phyloP scores from a whole-genome alignment of 208 protist genomes.

The Leishmania major region DNA sequence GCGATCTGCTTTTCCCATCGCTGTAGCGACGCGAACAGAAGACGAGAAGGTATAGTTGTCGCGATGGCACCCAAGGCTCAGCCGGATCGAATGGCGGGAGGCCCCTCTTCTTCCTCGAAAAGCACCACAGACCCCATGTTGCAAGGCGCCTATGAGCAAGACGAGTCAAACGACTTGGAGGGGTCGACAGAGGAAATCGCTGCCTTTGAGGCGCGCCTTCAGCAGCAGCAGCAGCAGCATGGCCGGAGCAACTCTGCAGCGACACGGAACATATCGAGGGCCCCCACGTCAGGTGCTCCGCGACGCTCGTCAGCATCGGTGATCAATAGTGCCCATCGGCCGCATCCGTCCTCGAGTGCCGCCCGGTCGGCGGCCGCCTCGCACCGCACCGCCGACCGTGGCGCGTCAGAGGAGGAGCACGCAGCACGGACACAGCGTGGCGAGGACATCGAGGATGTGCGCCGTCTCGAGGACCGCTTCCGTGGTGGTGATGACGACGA shows the following conservation, averaged over 20 bases:
- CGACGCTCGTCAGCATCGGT: not conserved
- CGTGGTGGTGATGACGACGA: conserved; percentile 36
- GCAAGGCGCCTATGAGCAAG: conserved; percentile 63
- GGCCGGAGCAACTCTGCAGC: not conserved
- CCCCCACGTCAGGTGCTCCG: not conserved
- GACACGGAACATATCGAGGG: not conserved
- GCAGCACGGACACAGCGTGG: conserved; percentile 40
- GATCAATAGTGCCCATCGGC: not conserved
- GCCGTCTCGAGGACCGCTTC: conserved; percentile 38
- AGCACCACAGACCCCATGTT: conserved; percentile 54
- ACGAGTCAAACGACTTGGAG: conserved; percentile 47
- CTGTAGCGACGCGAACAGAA: not conserved
- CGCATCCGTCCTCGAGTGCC: not conserved
- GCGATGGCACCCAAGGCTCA: conserved; percentile 25
- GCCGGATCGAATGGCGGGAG: not conserved
- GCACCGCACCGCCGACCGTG: not conserved
- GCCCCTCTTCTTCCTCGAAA: conserved; percentile 4
- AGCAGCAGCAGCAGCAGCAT: conserved; percentile 9
- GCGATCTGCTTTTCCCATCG: not conserved
- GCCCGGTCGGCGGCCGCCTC: not conserved
- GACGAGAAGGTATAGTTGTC: not conserved
- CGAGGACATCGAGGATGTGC: conserved; percentile 68
- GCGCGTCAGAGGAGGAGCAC: conserved; percentile 45
- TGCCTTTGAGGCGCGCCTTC: conserved; percentile 54
- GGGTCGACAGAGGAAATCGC: conserved; percentile 45